Base-by-base conservation (phyloP, 1,284 basidiomycete genomes). In the Neotropicomus parvogracilis region DNA sequence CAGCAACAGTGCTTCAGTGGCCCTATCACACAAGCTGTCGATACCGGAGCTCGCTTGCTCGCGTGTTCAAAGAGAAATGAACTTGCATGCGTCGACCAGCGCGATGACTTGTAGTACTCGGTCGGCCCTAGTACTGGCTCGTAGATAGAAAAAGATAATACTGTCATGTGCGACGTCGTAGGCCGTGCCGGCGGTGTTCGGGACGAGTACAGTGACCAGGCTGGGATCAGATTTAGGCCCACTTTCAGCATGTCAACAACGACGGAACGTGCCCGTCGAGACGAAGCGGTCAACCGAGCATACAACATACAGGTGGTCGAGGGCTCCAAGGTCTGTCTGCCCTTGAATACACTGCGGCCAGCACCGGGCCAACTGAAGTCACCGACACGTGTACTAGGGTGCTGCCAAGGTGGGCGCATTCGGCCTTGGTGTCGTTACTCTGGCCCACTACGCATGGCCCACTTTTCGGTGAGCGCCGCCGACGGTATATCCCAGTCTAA, bases 361-460 rank as follows among this genome's bases (percentile, higher is more conserved):
- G 49, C 26, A 19, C 35, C 37, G 28, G 37, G n/a, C 20, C 8
- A 39, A 17, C 34, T 48, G 12, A 48, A 28, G n/a, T 45, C 20
- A 9, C 6, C 9, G 8, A n/a, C 10, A 29, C n/a, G n/a, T n/a
- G n/a, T n/a, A n/a, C n/a, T 59, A 88, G 81, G 85, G 85, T 41
- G 83, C 79, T 44, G 65, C 74, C 32, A 71, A 70, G 57, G 77
- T 71, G 59, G 77, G 76, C 5, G 60, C 69, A 11, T 62, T 85
- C 48, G 88, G 88, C 2, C 56, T 81, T 14, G 78, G 85, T 24
- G 67, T 81, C 26, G 75, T 80, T 26, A 75, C 81, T 21, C 64
- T 91, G 39, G 82, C 73, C n/a, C 88, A 93, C 63, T 77, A 80
- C 60, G 72, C 78, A 29, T 91, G 83, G 81, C 89, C 89, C n/a